Conservation (phyloP, 1,284 basidiomycete species). For the Phylloporus sp. region DNA sequence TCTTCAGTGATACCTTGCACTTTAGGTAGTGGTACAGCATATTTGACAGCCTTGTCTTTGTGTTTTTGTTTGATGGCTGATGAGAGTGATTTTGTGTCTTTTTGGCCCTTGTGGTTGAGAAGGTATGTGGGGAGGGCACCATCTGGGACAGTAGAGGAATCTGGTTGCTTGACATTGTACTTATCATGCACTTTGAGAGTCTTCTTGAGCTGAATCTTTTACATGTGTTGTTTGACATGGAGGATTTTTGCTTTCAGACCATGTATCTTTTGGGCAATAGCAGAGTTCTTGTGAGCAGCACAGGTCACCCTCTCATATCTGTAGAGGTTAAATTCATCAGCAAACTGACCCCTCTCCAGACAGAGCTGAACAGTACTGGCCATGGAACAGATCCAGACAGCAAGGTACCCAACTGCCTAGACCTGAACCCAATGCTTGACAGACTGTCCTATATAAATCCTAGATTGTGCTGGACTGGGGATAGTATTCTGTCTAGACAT, state of each 20-base stretch:
- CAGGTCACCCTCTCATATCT: slow-evolving; percentile 96
- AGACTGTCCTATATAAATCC: background rate
- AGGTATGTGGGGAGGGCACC: slow-evolving; percentile 94
- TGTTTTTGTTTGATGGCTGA: slow-evolving; percentile 98
- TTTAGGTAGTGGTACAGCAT: slow-evolving; percentile 95
- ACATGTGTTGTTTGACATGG: slow-evolving; percentile 93
- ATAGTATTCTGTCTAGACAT: too few relatives aligned
- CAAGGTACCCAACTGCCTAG: background rate
- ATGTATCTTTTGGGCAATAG: slow-evolving; percentile 91
- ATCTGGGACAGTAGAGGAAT: slow-evolving; percentile 82
- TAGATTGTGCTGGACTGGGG: background rate
- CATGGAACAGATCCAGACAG: background rate
- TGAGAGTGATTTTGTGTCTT: slow-evolving; percentile 97
- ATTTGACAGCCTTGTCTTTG: slow-evolving; percentile 99
- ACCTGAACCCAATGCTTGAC: background rate
- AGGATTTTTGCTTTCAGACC: slow-evolving; percentile 98
- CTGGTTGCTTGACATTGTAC: slow-evolving; percentile 95
- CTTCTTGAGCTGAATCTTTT: slow-evolving; percentile 99
- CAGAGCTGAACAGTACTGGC: background rate
- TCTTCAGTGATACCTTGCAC: slow-evolving; percentile 99
- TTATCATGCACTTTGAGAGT: slow-evolving; percentile 99
- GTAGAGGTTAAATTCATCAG: slow-evolving; percentile 12
- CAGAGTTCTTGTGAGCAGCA: slow-evolving; percentile 87
- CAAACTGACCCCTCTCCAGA: background rate
- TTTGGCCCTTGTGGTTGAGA: slow-evolving; percentile 96